These are phyloP conservation scores for Apiotrichum montevideense DNA, from an alignment of 1,284 basidiomycete genomes.

Conservation along the genomic window DNA sequence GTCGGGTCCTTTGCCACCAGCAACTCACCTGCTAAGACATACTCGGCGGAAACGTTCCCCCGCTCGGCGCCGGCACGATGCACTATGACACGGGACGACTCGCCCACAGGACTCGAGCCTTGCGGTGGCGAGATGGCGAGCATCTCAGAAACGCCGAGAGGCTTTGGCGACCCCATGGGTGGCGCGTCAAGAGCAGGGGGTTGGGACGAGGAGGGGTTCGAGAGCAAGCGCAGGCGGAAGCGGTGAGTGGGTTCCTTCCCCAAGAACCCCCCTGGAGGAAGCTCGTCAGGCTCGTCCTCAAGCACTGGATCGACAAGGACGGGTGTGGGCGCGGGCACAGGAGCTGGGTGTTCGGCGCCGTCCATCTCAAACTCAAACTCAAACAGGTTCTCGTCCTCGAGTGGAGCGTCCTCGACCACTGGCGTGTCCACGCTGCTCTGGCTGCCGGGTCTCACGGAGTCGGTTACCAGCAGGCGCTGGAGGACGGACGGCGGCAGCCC, in stretches of 20 bases:
- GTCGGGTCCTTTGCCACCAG: neutral
- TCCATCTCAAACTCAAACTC: slow-evolving; percentile 44
- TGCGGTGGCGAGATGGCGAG: slow-evolving; percentile 6
- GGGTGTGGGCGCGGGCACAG: slow-evolving; percentile 15
- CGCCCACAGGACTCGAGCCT: neutral
- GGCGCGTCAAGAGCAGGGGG: neutral
- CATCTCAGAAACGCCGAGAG: slow-evolving; percentile 33
- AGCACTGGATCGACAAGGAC: slow-evolving; percentile 28
- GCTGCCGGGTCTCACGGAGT: slow-evolving; percentile 7
- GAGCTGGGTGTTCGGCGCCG: slow-evolving; percentile 9
- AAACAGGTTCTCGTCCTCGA: slow-evolving; percentile 21
- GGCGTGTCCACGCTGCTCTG: neutral
- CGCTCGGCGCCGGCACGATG: slow-evolving; percentile 6
- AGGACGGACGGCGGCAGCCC: slow-evolving; percentile 63
- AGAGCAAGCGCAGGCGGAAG: slow-evolving; percentile 31
- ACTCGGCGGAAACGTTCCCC: slow-evolving; percentile 41
- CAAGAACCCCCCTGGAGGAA: neutral
- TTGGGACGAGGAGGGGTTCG: slow-evolving; percentile 6
- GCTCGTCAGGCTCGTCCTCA: slow-evolving; percentile 10
- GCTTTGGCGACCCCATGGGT: slow-evolving; percentile 11
- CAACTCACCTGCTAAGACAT: slow-evolving; percentile 42
- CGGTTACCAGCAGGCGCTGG: slow-evolving; percentile 50
- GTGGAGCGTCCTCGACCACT: neutral
- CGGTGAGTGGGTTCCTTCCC: slow-evolving; percentile 1
- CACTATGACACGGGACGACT: slow-evolving; percentile 2